phyloP scores from a whole-genome alignment of 495 filamentous ascomycete genomes.

The Penicillium coffeae region DNA sequence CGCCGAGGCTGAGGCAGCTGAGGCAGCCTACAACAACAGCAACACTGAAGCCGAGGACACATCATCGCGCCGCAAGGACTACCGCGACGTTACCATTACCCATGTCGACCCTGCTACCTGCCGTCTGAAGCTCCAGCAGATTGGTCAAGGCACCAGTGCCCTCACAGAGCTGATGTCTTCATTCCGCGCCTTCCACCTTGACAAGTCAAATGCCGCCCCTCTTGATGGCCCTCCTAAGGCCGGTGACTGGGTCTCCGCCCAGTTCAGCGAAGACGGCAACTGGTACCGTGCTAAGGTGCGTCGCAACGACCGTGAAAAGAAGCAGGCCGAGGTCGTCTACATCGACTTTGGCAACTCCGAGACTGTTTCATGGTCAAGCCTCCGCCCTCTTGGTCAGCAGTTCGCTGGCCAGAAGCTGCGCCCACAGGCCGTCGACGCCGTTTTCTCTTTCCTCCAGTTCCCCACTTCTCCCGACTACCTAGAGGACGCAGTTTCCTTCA shows the following conservation, averaged over 20 bases:
- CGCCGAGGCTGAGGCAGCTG: conserved; percentile 47
- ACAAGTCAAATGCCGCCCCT: conserved; percentile 63
- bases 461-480: conserved; percentile 76
- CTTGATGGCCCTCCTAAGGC: conserved; percentile 79
- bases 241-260: conserved; percentile 84
- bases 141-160: conserved; percentile 75
- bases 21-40: conserved; percentile 39
- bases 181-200: conserved; percentile 83
- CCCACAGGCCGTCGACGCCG: conserved; percentile 81
- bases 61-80: conserved; percentile 63
- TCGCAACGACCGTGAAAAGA: conserved; percentile 84
- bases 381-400: conserved; percentile 76
- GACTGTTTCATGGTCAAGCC: conserved; percentile 72
- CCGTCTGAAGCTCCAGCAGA: conserved; percentile 80
- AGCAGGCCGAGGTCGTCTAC: conserved; percentile 86
- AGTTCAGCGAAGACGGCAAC: conserved; percentile 78
- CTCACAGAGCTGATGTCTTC: conserved; percentile 81
- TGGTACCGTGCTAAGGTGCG: conserved; percentile 94
- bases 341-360: conserved; percentile 97
- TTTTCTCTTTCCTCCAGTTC: conserved; percentile 85
- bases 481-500: conserved; percentile 65
- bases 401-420: conserved; percentile 77
- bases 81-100: conserved; percentile 87
- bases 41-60: conserved; percentile 47
- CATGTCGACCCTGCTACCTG: conserved; percentile 71